These are phyloP conservation scores for Drechslerella stenobrocha DNA, from an alignment of 2,329 filamentous ascomycete species.

Conservation along the genomic window DNA sequence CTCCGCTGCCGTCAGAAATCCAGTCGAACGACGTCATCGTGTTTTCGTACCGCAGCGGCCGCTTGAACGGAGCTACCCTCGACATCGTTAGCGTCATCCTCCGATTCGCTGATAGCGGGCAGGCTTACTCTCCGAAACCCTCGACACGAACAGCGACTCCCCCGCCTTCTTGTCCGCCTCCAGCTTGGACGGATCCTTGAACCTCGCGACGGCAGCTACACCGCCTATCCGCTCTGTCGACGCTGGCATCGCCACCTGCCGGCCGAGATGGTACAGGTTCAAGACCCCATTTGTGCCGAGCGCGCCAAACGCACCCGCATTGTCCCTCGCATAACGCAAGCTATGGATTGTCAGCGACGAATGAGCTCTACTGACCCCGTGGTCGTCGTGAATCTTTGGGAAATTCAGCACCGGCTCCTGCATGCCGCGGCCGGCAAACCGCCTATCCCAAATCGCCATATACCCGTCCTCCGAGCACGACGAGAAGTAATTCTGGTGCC, in stretches of 20 bases:
- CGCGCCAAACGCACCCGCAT: conserved; percentile 51
- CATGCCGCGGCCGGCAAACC: conserved; percentile 47
- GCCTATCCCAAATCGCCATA: conserved; percentile 52
- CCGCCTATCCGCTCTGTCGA: conserved; percentile 47
- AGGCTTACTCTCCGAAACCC: conserved; percentile 49
- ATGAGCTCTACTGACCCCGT: conserved; percentile 31
- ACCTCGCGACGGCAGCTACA: conserved; percentile 39
- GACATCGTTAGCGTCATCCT: background rate
- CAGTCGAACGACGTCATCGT: conserved; percentile 52
- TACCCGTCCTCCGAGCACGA: conserved; percentile 64
- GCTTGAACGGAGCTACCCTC: conserved; percentile 37
- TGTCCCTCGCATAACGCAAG: conserved; percentile 51
- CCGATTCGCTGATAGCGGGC: background rate
- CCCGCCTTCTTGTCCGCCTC: conserved; percentile 32
- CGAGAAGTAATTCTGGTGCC: conserved; percentile 80
- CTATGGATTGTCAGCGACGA: conserved; percentile 48
- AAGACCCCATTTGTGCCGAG: conserved; percentile 50
- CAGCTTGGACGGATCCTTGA: conserved; percentile 40
- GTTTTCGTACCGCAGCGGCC: conserved; percentile 33
- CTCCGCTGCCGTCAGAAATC: conserved; percentile 48
- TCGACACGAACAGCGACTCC: conserved; percentile 49
- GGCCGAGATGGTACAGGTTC: conserved; percentile 50
- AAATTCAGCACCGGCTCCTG: conserved; percentile 49
- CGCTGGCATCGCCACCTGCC: conserved; percentile 28
- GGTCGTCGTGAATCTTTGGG: conserved; percentile 49